These are phyloP conservation scores for Penicillium maclennaniae DNA, from an alignment of 495 filamentous ascomycete species.

Conservation along the genomic window DNA sequence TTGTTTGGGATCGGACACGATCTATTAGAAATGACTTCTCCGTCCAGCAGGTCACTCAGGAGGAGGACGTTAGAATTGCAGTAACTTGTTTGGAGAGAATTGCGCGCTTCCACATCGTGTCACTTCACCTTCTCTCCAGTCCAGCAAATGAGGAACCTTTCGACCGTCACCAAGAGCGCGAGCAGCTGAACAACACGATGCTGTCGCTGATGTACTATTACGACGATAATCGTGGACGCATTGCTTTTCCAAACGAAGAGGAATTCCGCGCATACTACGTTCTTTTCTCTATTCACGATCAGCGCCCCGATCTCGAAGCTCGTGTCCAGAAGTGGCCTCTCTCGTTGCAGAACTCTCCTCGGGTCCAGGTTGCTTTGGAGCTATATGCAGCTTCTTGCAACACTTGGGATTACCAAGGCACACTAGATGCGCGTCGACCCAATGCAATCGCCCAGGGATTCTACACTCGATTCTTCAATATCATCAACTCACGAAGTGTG, in stretches of 20 bases:
- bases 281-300: conserved; percentile 74
- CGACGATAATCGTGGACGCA: conserved; percentile 61
- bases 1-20: conserved; percentile 90
- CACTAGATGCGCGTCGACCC: conserved; percentile 53
- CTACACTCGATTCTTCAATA: conserved; percentile 67
- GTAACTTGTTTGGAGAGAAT: conserved; percentile 86
- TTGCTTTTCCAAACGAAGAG: conserved; percentile 65
- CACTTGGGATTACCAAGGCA: conserved; percentile 58
- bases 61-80: conserved; percentile 60
- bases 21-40: conserved; percentile 93
- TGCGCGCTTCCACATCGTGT: conserved; percentile 84
- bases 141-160: conserved; percentile 68
- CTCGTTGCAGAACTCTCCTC: conserved; percentile 49
- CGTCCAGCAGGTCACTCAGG: conserved; percentile 72
- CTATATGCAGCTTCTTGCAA: conserved; percentile 67
- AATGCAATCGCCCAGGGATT: conserved; percentile 59
- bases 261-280: conserved; percentile 92
- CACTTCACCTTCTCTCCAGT: conserved; percentile 76
- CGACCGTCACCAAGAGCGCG: conserved; percentile 81
- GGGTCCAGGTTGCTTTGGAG: conserved; percentile 64
- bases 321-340: conserved; percentile 68
- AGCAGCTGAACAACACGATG: conserved; percentile 85
- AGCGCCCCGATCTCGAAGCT: conserved; percentile 64
- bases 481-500: conserved; percentile 63
- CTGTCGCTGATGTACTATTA: conserved; percentile 86